Percentiles rank a stretch among this genome's conserved stretches.
Evolutionary conservation across 768 basidiomycete genomes (phyloP).

Genomic region (Pisolithus sp.): DNA sequence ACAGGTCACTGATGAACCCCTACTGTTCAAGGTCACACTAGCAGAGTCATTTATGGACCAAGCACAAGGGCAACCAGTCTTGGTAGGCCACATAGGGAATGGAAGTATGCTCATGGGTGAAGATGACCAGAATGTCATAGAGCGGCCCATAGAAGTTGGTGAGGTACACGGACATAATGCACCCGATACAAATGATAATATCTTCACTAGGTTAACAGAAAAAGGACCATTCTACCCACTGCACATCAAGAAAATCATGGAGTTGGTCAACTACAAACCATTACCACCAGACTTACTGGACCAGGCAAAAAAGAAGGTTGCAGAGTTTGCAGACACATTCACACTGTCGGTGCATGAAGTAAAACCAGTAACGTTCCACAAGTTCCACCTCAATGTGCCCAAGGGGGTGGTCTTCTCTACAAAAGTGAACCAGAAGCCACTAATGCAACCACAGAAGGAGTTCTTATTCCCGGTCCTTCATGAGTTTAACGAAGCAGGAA

Average conservation of each 20-base stretch:
- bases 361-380: conserved; percentile 20
- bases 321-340: conserved; percentile 33
- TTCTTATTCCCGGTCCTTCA: conserved; percentile 28
- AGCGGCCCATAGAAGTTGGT: not conserved
- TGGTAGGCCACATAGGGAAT: too few species aligned
- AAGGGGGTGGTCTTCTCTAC: conserved; percentile 22
- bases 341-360: conserved; percentile 36
- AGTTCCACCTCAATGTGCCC: conserved; percentile 30
- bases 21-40: too few species aligned
- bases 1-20: too few species aligned
- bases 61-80: too few species aligned
- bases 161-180: not conserved
- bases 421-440: conserved; percentile 26
- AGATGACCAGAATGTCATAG: not conserved
- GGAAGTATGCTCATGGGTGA: not conserved
- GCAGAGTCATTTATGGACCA: too few species aligned
- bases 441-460: conserved; percentile 26
- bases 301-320: conserved; percentile 18
- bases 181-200: not conserved
- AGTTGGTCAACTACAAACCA: conserved; percentile 17
- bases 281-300: conserved; percentile 19
- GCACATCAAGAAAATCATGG: conserved; percentile 12
- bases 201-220: conserved; percentile 9
- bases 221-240: conserved; percentile 12
- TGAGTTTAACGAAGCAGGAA: conserved; percentile 28